Conservation (phyloP, 169 alveolate genomes). For the Theileria equi region DNA sequence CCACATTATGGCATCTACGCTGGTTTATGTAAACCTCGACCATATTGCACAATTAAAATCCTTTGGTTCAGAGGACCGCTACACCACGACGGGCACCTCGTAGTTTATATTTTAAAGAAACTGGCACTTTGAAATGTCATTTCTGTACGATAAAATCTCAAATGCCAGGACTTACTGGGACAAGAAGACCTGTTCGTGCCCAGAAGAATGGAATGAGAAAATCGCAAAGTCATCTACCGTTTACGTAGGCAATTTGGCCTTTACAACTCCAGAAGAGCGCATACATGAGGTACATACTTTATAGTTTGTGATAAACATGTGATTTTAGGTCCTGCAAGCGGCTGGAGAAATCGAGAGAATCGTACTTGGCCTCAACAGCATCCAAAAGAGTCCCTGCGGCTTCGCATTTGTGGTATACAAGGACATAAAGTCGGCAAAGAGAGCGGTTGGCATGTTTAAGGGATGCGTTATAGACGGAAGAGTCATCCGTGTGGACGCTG, state of each 20-base stretch:
- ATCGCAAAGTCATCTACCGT: slow-evolving; percentile 70
- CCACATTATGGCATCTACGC: slow-evolving; percentile 29
- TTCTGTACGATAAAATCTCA: slow-evolving; percentile 66
- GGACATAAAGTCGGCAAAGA: slow-evolving; percentile 61
- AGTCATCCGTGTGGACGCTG: slow-evolving; percentile 74
- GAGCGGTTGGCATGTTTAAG: slow-evolving; percentile 66
- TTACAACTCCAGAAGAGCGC: slow-evolving; percentile 74
- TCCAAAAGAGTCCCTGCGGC: slow-evolving; percentile 73
- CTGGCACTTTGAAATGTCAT: slow-evolving; percentile 69
- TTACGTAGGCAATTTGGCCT: slow-evolving; percentile 74
- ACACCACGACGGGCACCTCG: too few species aligned
- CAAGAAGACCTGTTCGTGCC: slow-evolving; percentile 65
- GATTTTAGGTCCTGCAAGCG: slow-evolving; percentile 33
- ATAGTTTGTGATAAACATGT: not conserved
- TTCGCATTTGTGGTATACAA: slow-evolving; percentile 74
- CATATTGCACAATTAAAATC: slow-evolving; percentile 11
- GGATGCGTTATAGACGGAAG: slow-evolving; percentile 76
- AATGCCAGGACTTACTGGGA: slow-evolving; percentile 72
- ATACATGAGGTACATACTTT: slow-evolving; percentile 69
- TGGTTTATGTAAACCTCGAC: slow-evolving; percentile 48
- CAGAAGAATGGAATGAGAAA: slow-evolving; percentile 68
- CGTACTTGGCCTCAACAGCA: slow-evolving; percentile 72
- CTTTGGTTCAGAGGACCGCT: too few species aligned
- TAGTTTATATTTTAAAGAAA: too few species aligned
- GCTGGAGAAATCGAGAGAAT: slow-evolving; percentile 73